Conservation (phyloP, 225 moss, liverwort and hornwort species). For the Antitrichia curtipendula region DNA sequence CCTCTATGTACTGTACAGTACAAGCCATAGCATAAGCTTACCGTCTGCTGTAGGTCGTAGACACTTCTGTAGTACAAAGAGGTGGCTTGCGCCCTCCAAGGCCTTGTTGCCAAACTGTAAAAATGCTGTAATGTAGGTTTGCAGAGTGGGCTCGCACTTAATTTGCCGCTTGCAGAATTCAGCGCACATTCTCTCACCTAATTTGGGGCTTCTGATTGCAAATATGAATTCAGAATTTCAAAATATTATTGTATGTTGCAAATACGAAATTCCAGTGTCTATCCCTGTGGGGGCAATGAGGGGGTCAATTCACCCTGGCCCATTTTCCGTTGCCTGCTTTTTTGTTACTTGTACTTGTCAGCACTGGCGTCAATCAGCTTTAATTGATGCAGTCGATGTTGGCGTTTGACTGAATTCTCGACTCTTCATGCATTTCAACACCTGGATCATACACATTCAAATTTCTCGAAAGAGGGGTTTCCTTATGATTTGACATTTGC, state of each 20-base stretch:
- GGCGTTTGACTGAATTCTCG: conserved; percentile 16
- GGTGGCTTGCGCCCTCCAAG: conserved; percentile 26
- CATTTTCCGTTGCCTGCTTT: conserved; percentile 21
- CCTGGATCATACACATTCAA: neutral
- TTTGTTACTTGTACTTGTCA: conserved; percentile 34
- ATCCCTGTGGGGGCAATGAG: too few relatives aligned
- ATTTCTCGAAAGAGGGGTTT: neutral
- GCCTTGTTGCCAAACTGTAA: conserved; percentile 29
- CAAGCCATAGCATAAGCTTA: neutral
- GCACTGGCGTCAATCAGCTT: conserved; percentile 11
- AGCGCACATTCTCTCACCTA: conserved; percentile 34
- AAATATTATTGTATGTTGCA: too few relatives aligned
- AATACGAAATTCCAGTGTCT: too few relatives aligned
- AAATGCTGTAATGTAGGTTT: conserved; percentile 15
- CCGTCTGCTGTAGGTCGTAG: neutral
- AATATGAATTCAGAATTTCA: too few relatives aligned
- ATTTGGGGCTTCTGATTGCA: too few relatives aligned
- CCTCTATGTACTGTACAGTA: neutral
- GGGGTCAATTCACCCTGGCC: too few relatives aligned
- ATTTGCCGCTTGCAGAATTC: neutral
- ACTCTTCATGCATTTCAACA: conserved; percentile 36
- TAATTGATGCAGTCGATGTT: conserved; percentile 8
- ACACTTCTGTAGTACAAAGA: neutral
- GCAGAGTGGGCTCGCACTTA: conserved; percentile 15
- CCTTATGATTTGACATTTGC: neutral